Evolutionary conservation across 2,329 filamentous ascomycete genomes (phyloP).

Genomic region (Aureobasidium sp.): DNA sequence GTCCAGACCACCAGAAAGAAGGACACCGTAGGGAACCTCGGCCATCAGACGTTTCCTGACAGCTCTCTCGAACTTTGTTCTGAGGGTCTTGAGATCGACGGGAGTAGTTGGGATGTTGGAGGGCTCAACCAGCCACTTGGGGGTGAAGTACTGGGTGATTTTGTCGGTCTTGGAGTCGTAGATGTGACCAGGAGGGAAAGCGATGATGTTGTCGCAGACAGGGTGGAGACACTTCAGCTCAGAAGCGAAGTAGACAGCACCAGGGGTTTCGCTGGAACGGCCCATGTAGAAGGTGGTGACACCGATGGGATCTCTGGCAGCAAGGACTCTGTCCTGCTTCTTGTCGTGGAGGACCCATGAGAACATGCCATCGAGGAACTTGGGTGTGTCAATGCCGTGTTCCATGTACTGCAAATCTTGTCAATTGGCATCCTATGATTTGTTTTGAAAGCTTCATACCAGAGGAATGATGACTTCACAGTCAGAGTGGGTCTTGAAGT

Average conservation of each 20-base stretch:
- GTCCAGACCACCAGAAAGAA: constrained; percentile 91
- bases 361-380: constrained; percentile 98
- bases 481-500: constrained; percentile 98
- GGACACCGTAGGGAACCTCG: constrained; percentile 93
- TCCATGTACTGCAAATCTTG: constrained; percentile 67
- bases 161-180: constrained; percentile 89
- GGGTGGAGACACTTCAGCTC: constrained; percentile 90
- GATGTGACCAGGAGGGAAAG: constrained; percentile 91
- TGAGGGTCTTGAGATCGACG: constrained; percentile 74
- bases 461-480: constrained; percentile 98
- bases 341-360: constrained; percentile 98
- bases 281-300: constrained; percentile 97
- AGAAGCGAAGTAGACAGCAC: constrained; percentile 88
- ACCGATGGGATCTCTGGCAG: constrained; percentile 92
- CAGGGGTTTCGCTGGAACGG: constrained; percentile 71
- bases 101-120: constrained; percentile 69
- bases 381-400: constrained; percentile 84
- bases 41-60: constrained; percentile 98
- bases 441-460: constrained; percentile 47
- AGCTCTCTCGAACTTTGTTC: constrained; percentile 77
- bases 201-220: constrained; percentile 90
- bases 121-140: constrained; percentile 80
- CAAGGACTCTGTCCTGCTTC: constrained; percentile 82
- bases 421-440: background rate
- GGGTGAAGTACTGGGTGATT: constrained; percentile 82